These are phyloP conservation scores for Phyllosticta citriasiana DNA, from an alignment of 2,329 filamentous ascomycete species.

Conservation along the genomic window DNA sequence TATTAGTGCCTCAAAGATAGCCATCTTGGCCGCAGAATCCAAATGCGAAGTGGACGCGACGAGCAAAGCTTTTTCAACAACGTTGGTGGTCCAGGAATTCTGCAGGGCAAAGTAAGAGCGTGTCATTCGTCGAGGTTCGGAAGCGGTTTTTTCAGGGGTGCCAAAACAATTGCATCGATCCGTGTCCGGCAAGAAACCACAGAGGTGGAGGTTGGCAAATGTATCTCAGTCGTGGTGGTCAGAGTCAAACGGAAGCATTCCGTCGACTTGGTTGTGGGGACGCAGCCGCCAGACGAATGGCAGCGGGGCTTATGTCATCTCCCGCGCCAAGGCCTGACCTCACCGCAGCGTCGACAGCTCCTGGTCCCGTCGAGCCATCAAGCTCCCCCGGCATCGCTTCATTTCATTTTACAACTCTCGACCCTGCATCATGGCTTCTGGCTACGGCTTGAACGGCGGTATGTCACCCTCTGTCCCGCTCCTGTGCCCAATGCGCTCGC, in stretches of 20 bases:
- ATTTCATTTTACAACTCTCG: not conserved
- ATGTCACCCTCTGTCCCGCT: slow-evolving; percentile 27
- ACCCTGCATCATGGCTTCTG: slow-evolving; percentile 57
- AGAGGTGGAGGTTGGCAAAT: not conserved
- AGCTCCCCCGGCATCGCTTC: not conserved
- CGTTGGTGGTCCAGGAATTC: not conserved
- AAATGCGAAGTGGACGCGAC: not conserved
- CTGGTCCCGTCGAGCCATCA: not conserved
- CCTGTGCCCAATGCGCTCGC: not conserved
- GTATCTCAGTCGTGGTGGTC: not conserved
- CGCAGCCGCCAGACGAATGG: not conserved
- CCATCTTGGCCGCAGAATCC: not conserved
- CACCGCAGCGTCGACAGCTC: not conserved
- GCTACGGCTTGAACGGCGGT: slow-evolving; percentile 75
- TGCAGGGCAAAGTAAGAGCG: not conserved
- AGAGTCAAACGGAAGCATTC: not conserved
- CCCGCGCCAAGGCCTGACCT: slow-evolving; percentile 7
- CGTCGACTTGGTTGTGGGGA: not conserved
- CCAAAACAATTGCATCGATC: not conserved
- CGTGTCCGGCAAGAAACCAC: not conserved
- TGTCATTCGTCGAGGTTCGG: not conserved
- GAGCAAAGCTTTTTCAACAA: not conserved
- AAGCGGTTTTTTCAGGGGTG: not conserved
- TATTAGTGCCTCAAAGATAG: not conserved
- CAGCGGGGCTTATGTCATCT: slow-evolving; percentile 3